Conservation (phyloP, 1,284 basidiomycete genomes). For the Phenoliferia sp. region DNA sequence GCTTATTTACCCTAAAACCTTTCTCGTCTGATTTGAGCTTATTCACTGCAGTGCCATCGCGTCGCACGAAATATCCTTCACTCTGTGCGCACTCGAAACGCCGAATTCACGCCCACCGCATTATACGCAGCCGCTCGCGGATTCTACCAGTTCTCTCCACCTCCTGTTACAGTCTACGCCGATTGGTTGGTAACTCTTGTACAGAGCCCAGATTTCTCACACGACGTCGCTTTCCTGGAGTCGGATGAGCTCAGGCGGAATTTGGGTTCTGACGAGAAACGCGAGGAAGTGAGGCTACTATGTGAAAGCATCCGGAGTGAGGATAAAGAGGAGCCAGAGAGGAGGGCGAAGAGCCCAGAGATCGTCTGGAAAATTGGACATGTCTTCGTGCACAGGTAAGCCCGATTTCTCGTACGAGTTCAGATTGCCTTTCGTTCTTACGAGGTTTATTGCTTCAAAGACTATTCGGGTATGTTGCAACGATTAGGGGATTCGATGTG, state of each 20-base stretch:
- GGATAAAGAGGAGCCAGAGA: not conserved
- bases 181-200: conserved; percentile 21
- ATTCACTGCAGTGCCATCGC: conserved; percentile 22
- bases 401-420: conserved; percentile 22
- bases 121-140: conserved; percentile 17
- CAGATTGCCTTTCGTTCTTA: conserved; percentile 4
- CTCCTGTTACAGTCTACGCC: conserved; percentile 3
- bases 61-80: conserved; percentile 27
- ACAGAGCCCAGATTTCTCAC: conserved; percentile 18
- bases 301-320: not conserved
- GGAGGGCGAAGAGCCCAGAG: not conserved
- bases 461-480: not conserved
- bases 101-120: not conserved
- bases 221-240: conserved; percentile 16
- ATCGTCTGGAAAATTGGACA: not conserved
- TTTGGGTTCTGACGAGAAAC: conserved; percentile 8
- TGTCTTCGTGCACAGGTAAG: not conserved
- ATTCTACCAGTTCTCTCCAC: conserved; percentile 12
- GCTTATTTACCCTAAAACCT: not conserved
- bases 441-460: not conserved
- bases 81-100: conserved; percentile 10
- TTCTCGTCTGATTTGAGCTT: too few relatives aligned
- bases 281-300: not conserved
- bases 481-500: not conserved
- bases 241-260: conserved; percentile 3